Evolutionary conservation across 1,284 basidiomycete genomes (phyloP), one percentile per base, ranked within the genome.

Genomic region (Termitomyces sp.): DNA sequence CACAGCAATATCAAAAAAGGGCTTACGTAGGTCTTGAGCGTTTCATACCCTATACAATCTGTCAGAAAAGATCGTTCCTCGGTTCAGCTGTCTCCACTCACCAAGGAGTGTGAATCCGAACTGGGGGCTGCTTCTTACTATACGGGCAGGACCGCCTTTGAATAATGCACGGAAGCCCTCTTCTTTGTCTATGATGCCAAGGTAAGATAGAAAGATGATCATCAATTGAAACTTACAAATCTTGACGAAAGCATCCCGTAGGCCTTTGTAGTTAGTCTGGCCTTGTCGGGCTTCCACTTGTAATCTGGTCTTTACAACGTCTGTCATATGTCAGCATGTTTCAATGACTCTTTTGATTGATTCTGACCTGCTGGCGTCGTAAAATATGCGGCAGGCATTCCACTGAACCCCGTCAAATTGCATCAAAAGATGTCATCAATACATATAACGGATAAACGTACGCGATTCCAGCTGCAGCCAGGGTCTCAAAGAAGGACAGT

Each of bases 291-390:
- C 90, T 71, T 99, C 97, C n/a, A 94, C 88, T 70, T 99, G 97
- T 60, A 99, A 76, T 54, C 96, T 86, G n/a, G 96, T 99, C 82
- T 99, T 99, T 70, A 98, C 92, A 57, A 99, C 97, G 71, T 99
- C 96, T 85, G 72, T 31, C 64, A 31, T 31, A 51, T 57, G 46
- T 66, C 41, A 64, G 52, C 44, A 39, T 67, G 65, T 42, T 63
- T 68, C 50, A n/a, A 24, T 26, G 15, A 58, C 54, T 33, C 48
- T 39, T 34, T 21, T 28, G 39, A 56, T 44, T 55, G 15, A 50
- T 43, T 43, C 75, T 64, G 62, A 90, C 89, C 89, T 63, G 88
- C 89, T 30, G 90, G 90, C 7, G 90, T 92, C 31, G 90, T 89
- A 58, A 92, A 73, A 70, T 92, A 92, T 30, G 90, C 92, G 43